phyloP scores from a whole-genome alignment of 1,139 yeast genomes.

The Hansenula lynferdii region DNA sequence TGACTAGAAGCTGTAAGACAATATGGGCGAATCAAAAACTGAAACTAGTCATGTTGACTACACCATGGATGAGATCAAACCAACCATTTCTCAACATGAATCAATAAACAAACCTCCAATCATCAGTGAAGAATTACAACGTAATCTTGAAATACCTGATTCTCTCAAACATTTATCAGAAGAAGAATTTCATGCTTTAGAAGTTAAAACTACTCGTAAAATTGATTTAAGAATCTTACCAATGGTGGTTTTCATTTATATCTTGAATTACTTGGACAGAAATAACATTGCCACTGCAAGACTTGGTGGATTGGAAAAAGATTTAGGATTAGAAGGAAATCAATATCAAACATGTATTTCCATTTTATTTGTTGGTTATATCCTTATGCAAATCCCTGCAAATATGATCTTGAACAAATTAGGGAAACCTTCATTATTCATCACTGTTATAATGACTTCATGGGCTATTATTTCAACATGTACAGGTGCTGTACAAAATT shows the following conservation, averaged over 20 bases:
- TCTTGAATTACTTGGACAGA: background rate
- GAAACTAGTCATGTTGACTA: constrained; percentile 1
- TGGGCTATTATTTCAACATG: background rate
- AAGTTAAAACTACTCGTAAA: background rate
- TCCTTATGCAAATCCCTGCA: background rate
- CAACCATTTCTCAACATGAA: constrained; percentile 1
- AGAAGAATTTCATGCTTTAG: background rate
- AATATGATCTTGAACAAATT: background rate
- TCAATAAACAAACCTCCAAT: background rate
- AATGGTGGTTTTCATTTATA: background rate
- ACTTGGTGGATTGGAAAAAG: background rate
- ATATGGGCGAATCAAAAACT: too few relatives aligned
- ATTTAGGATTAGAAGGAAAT: background rate
- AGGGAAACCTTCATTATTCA: background rate
- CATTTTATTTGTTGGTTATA: background rate
- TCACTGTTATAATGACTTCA: background rate
- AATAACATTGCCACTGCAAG: background rate
- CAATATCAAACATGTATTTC: background rate
- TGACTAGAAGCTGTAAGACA: too few relatives aligned
- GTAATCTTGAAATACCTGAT: background rate
- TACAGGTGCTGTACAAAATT: background rate
- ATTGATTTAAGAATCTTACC: background rate
- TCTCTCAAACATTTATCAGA: background rate
- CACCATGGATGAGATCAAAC: constrained; percentile 1
- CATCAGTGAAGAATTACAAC: background rate